These are phyloP conservation scores for Tulasnella sp. DNA, from an alignment of 768 basidiomycete genomes.

Conservation along the genomic window DNA sequence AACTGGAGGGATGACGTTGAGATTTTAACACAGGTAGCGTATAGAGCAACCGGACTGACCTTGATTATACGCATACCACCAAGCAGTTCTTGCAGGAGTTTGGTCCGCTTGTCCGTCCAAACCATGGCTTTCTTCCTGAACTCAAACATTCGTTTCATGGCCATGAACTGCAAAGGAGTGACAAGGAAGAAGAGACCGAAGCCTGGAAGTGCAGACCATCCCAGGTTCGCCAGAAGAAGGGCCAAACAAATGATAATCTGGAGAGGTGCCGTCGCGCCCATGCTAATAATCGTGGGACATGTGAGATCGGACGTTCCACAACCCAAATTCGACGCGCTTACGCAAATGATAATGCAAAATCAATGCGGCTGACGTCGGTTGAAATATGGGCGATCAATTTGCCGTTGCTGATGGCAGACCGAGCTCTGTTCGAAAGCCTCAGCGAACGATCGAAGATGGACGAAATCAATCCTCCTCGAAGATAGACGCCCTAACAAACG, in stretches of 20 bases:
- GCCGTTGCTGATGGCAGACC: slow-evolving; percentile 61
- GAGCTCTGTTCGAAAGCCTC: slow-evolving; percentile 62
- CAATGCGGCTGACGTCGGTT: slow-evolving; percentile 82
- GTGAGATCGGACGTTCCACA: slow-evolving; percentile 31
- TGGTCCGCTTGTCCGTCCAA: slow-evolving; percentile 84
- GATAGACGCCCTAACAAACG: slow-evolving; percentile 40
- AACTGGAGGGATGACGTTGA: slow-evolving; percentile 9
- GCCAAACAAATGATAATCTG: slow-evolving; percentile 67
- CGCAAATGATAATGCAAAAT: slow-evolving; percentile 31
- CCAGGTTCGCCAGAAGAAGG: slow-evolving; percentile 62
- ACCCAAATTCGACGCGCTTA: slow-evolving; percentile 27
- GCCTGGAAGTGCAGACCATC: slow-evolving; percentile 43
- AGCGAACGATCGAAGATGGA: slow-evolving; percentile 75
- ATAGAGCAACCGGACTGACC: slow-evolving; percentile 44
- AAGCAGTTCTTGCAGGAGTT: slow-evolving; percentile 79
- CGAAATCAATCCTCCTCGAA: slow-evolving; percentile 77
- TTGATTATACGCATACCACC: slow-evolving; percentile 89
- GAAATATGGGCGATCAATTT: slow-evolving; percentile 91
- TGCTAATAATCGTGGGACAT: slow-evolving; percentile 32
- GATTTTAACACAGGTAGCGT: not conserved
- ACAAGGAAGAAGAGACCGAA: slow-evolving; percentile 54
- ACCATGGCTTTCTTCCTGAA: slow-evolving; percentile 64
- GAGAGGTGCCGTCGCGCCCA: slow-evolving; percentile 66
- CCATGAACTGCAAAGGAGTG: slow-evolving; percentile 57
- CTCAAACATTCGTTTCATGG: slow-evolving; percentile 62